phyloP scores from a whole-genome alignment of 2,329 filamentous ascomycete species.

The Pestalotiopsis sp. region DNA sequence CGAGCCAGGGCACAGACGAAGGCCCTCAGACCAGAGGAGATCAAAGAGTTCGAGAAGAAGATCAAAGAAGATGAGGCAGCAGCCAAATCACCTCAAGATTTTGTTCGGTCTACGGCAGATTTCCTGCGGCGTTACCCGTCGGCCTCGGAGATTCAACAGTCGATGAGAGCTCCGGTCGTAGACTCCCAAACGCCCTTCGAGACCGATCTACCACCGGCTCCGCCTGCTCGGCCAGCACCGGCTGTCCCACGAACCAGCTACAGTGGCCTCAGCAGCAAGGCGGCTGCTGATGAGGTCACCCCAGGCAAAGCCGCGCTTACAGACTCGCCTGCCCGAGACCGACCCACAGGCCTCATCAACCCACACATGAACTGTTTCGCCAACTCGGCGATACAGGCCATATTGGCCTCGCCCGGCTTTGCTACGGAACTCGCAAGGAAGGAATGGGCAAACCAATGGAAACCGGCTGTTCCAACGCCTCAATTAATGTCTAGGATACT shows the following conservation, averaged over 20 bases:
- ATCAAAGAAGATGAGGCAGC: slow-evolving; percentile 66
- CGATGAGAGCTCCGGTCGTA: slow-evolving; percentile 52
- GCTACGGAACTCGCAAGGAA: slow-evolving; percentile 62
- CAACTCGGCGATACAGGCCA: slow-evolving; percentile 85
- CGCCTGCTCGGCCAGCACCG: slow-evolving; percentile 69
- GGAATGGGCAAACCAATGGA: slow-evolving; percentile 67
- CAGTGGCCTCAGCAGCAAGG: slow-evolving; percentile 63
- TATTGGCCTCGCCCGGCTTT: slow-evolving; percentile 75
- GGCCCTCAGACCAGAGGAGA: slow-evolving; percentile 79
- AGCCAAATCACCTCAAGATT: slow-evolving; percentile 43
- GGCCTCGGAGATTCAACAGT: slow-evolving; percentile 62
- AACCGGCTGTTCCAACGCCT: slow-evolving; percentile 61
- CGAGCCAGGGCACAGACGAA: slow-evolving; percentile 56
- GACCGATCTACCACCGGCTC: slow-evolving; percentile 50
- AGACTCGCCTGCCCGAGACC: slow-evolving; percentile 37
- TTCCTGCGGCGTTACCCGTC: slow-evolving; percentile 84
- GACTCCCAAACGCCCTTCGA: slow-evolving; percentile 35
- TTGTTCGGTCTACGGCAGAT: slow-evolving; percentile 76
- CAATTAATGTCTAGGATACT: slow-evolving; percentile 64
- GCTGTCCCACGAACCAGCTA: slow-evolving; percentile 74
- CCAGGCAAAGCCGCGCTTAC: slow-evolving; percentile 43
- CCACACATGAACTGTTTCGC: slow-evolving; percentile 87
- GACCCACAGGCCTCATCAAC: slow-evolving; percentile 75
- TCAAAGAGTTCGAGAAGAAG: slow-evolving; percentile 78
- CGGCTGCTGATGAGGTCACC: slow-evolving; percentile 38